Evolutionary conservation across 495 filamentous ascomycete genomes (phyloP).

Genomic region (Evernia prunastri): DNA sequence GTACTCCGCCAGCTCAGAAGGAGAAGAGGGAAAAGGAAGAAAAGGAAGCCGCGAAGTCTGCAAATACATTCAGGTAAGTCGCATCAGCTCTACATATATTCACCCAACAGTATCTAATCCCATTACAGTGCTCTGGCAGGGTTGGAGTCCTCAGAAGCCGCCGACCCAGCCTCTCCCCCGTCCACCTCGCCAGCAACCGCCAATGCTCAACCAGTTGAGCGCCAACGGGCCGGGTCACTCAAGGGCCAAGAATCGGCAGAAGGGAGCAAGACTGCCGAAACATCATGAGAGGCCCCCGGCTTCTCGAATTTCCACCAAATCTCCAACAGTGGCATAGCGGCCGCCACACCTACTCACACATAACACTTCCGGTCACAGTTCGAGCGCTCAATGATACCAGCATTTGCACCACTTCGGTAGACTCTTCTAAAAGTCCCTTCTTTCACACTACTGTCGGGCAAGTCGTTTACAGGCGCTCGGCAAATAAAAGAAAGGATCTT

Average conservation of each 20-base stretch:
- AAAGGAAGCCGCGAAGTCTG: slow-evolving; percentile 58
- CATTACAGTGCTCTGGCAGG: slow-evolving; percentile 49
- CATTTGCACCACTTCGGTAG: slow-evolving; percentile 16
- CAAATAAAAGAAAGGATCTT: slow-evolving; percentile 9
- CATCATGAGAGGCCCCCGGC: slow-evolving; percentile 12
- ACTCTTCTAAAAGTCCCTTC: slow-evolving; percentile 17
- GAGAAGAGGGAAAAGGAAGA: slow-evolving; percentile 52
- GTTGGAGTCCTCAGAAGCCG: slow-evolving; percentile 43
- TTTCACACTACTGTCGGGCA: slow-evolving; percentile 9
- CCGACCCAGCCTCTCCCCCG: slow-evolving; percentile 53
- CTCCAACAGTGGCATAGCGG: slow-evolving; percentile 2
- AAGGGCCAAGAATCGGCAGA: slow-evolving; percentile 5
- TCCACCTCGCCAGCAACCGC: slow-evolving; percentile 52
- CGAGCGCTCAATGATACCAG: slow-evolving; percentile 13
- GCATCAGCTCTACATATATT: slow-evolving; percentile 1
- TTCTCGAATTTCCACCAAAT: slow-evolving; percentile 3
- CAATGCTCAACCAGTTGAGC: slow-evolving; percentile 34
- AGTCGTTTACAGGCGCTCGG: slow-evolving; percentile 18
- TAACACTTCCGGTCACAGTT: slow-evolving; percentile 1
- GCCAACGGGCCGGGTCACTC: slow-evolving; percentile 13
- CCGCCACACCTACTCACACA: background rate
- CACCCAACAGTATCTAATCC: slow-evolving; percentile 25
- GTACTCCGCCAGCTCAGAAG: slow-evolving; percentile 68
- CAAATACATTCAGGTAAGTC: slow-evolving; percentile 83
- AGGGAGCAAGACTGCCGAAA: slow-evolving; percentile 2